phyloP scores from a whole-genome alignment of 768 basidiomycete species.

The Suillus subalutaceus region DNA sequence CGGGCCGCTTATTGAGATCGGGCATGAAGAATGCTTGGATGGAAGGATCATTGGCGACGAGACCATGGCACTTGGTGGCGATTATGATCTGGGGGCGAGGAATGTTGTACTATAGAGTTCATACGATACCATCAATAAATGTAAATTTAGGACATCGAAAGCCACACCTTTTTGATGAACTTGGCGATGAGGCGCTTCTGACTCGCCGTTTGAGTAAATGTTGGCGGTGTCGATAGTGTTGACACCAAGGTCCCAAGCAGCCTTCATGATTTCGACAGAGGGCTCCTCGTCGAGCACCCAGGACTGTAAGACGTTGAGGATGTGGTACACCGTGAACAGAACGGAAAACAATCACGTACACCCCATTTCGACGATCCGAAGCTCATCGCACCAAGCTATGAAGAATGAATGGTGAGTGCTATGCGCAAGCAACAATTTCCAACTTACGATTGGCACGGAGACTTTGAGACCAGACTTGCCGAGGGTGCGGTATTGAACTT shows the following conservation, averaged over 20 bases:
- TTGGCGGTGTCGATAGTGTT: conserved; percentile 45
- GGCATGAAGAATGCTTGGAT: background rate
- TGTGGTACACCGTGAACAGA: background rate
- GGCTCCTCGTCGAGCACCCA: conserved; percentile 33
- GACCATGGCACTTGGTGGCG: conserved; percentile 29
- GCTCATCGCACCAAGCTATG: conserved; percentile 31
- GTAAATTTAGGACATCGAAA: background rate
- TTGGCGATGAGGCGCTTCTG: conserved; percentile 40
- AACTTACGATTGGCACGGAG: conserved; percentile 37
- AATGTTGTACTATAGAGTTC: conserved; percentile 27
- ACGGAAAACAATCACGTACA: conserved; percentile 17
- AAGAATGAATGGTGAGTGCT: conserved; percentile 1
- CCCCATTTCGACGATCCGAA: conserved; percentile 31
- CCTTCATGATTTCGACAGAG: conserved; percentile 37
- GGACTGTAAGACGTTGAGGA: conserved; percentile 7
- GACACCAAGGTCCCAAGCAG: conserved; percentile 43
- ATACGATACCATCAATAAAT: background rate
- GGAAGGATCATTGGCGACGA: conserved; percentile 17
- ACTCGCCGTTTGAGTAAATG: conserved; percentile 38
- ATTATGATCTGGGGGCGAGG: conserved; percentile 37
- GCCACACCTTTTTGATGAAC: conserved; percentile 38
- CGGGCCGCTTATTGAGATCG: conserved; percentile 8
- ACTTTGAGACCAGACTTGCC: conserved; percentile 37
- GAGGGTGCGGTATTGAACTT: conserved; percentile 33
- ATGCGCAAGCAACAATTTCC: background rate